Evolutionary conservation across 176 grass and related monocot genomes (phyloP), one percentile per base, ranked within the genome.

Genomic region (Triticum dicoccoides): DNA sequence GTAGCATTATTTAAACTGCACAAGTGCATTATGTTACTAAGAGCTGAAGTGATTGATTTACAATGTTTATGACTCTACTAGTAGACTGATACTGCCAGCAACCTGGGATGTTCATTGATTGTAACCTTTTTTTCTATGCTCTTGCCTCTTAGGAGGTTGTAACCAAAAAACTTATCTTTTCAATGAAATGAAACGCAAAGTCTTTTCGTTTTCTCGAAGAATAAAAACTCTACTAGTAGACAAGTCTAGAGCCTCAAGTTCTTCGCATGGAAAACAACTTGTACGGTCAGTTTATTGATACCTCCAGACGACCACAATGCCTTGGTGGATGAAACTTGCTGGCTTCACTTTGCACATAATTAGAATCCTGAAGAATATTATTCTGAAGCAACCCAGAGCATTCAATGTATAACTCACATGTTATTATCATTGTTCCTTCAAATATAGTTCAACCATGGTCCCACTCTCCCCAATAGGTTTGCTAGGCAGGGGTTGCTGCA

Each of bases 391-490:
- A 34, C 33, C 56, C 8, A 56, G 3, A 11, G 45, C 72, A 83
- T 69, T 61, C 8, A 27, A 30, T 75, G 34, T 9, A 71, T 17
- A 18, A 65, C 20, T 75, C 11, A 59, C 42, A 34, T 74, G 65
- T 39, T 86, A 79, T 82, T 80, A 27, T 30, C 70, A 69, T 30
- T 33, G 10, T 29, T 73, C 52, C 47, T 52, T 80, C 7, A 69
- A 66, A 34, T 85, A 64, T 39, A 64, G 25, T 84, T 63, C 39
- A n/a, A 59, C 10, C 25, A 49, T 67, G 65, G 64, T 35, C 30
- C 20, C 56, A 59, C 56, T 59, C 56, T 68, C n/a, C 83, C 8
- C 7, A 11, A 49, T 65, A 83, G 61, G 5, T n/a, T 82, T 30
- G 11, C 33, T 73, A 80, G 24, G 29, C 66, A 86, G 72, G 47